A percentile compares a stretch with the other conserved stretches of the same genome.
phyloP scores from a whole-genome alignment of 2,329 filamentous ascomycete species.

The Xylaria sp. region DNA sequence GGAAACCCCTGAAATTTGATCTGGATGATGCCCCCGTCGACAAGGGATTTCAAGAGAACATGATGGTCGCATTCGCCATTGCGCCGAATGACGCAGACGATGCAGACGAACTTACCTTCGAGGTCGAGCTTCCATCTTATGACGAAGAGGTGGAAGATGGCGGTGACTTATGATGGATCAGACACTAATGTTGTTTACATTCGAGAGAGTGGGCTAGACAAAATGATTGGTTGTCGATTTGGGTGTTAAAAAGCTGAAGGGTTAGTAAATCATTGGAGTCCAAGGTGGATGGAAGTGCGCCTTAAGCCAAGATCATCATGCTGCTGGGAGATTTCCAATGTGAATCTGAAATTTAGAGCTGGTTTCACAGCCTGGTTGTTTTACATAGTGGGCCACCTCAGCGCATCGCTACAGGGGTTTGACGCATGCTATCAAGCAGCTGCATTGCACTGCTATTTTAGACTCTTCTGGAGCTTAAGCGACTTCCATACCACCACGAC shows the following conservation, averaged over 20 bases:
- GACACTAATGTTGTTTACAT: background rate
- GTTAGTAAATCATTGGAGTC: background rate
- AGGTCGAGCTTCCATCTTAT: constrained; percentile 56
- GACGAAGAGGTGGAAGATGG: constrained; percentile 34
- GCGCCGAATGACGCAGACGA: constrained; percentile 52
- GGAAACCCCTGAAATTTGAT: constrained; percentile 57
- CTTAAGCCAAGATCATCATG: background rate
- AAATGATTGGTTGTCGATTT: background rate
- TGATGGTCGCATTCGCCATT: constrained; percentile 61
- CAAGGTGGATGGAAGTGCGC: background rate
- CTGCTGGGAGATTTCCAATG: no score
- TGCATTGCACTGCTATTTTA: background rate
- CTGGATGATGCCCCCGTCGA: constrained; percentile 54
- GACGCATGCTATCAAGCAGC: no score
- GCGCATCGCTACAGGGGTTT: background rate
- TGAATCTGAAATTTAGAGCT: background rate
- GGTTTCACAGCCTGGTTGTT: background rate
- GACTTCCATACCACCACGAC: background rate
- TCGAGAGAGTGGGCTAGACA: background rate
- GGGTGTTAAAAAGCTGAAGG: background rate
- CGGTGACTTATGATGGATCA: constrained; percentile 8
- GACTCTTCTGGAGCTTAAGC: background rate
- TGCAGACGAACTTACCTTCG: constrained; percentile 53
- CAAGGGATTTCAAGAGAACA: constrained; percentile 59
- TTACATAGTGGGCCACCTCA: background rate